Evolutionary conservation across 495 filamentous ascomycete species (phyloP), one percentile per base, ranked within the genome.

Genomic region (Penicillium pancosmium): DNA sequence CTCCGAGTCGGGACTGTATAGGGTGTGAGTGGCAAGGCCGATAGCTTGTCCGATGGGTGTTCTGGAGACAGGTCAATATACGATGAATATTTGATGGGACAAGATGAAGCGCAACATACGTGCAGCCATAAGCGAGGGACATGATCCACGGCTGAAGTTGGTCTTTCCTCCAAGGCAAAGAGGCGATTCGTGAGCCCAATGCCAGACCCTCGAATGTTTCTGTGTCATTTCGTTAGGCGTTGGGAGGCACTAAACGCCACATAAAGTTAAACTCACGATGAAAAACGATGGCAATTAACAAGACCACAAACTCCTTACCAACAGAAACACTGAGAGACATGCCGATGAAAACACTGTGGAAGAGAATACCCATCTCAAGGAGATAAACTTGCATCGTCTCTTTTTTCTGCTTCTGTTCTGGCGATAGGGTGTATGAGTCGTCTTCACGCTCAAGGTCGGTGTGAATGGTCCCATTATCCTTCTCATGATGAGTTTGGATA

Each of bases 1-100:
- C 41, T 85, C 83, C 33, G 81, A 85, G 50, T 84, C 79, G 0
- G 87, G 88, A 55, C 86, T 84, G 63, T 90, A 91, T 21, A 79
- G 69, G 41, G 80, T 83, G 43, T 79, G 78, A 0, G 82, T 83
- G 7, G 74, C 66, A 15, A 96, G 77, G 0, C 91, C 91, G 50
- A 96, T 90, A 4, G 90, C 90, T 63, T 93, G 90, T 18, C 91
- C 91, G 44, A 92, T 75, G 2, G 91, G 91, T 3, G 91, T 94
- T 2, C 91, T 96, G 34, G 5, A 48, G 9, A 25, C 19, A 27
- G 5, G 43, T 46, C 43, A 46, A 19, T 21, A 23, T 46, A 16
- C 16, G 43, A 46, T 3, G n/a, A 10, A 10, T 13, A 19, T 46
- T 46, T 12, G 23, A 40, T 4, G 16, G 3, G 0, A 34, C 3